Evolutionary conservation across 2,329 filamentous ascomycete genomes (phyloP).

Genomic region (Arthrobotrys megalospora): DNA sequence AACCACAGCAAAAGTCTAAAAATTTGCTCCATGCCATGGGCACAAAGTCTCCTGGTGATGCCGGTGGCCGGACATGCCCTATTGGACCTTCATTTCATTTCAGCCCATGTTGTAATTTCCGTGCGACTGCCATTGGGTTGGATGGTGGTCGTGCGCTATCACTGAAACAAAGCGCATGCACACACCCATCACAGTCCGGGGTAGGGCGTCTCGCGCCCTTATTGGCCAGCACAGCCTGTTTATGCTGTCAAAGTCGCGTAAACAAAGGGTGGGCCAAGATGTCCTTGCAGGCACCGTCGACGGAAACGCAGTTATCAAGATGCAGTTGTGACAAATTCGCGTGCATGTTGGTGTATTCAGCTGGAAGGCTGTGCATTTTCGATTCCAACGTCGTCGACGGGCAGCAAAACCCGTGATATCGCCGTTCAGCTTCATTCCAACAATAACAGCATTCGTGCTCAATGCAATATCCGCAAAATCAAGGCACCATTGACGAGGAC

Average conservation of each 20-base stretch:
- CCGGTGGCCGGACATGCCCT: constrained; percentile 52
- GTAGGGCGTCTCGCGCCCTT: constrained; percentile 35
- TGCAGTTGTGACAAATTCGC: constrained; percentile 52
- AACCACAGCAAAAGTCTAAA: constrained; percentile 44
- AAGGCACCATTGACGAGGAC: not conserved
- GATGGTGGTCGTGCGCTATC: constrained; percentile 50
- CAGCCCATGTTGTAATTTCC: constrained; percentile 59
- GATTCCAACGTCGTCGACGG: constrained; percentile 5
- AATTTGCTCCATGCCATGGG: constrained; percentile 52
- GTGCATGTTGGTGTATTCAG: constrained; percentile 38
- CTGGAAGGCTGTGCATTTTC: constrained; percentile 52
- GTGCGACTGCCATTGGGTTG: constrained; percentile 45
- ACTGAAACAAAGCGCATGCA: constrained; percentile 55
- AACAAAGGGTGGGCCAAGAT: constrained; percentile 37
- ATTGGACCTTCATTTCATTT: constrained; percentile 61
- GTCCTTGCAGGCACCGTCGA: constrained; percentile 21
- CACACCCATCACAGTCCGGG: constrained; percentile 50
- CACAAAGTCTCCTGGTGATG: constrained; percentile 36
- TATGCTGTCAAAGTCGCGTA: constrained; percentile 52
- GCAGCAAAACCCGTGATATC: not conserved
- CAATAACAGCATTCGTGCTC: constrained; percentile 9
- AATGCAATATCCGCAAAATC: constrained; percentile 1
- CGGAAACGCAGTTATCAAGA: constrained; percentile 27
- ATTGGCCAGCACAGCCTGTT: constrained; percentile 53
- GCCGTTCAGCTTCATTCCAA: constrained; percentile 5